phyloP scores from a whole-genome alignment of 345 rosid genomes.

The Kernera saxatilis region DNA sequence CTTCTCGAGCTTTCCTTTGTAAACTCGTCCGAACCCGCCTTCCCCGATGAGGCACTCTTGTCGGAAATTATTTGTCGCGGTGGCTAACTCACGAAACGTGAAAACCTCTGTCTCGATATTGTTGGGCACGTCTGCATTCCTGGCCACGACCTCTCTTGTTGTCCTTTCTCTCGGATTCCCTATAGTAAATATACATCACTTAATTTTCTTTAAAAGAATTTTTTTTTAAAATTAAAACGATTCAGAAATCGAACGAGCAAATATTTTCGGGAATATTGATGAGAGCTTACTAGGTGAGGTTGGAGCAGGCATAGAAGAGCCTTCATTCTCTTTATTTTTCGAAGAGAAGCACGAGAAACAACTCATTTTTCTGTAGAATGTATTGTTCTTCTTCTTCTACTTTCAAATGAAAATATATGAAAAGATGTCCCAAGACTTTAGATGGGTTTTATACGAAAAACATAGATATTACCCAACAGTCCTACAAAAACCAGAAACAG shows the following conservation, averaged over 20 bases:
- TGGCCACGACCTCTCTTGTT: neutral
- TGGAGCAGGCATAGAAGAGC: slow-evolving; percentile 21
- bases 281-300: slow-evolving; percentile 13
- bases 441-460: slow-evolving; percentile 5
- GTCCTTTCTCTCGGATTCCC: neutral
- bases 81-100: slow-evolving; percentile 78
- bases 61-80: slow-evolving; percentile 71
- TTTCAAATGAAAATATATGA: neutral
- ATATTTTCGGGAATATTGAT: too few relatives aligned
- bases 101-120: slow-evolving; percentile 55
- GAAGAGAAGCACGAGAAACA: slow-evolving; percentile 28
- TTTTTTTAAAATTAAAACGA: too few relatives aligned
- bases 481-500: neutral
- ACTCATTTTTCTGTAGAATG: slow-evolving; percentile 1
- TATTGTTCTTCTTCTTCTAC: neutral
- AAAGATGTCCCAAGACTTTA: neutral
- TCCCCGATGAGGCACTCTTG: slow-evolving; percentile 75
- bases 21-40: slow-evolving; percentile 92
- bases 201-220: too few relatives aligned
- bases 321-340: neutral
- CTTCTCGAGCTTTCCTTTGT: slow-evolving; percentile 65
- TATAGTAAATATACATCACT: neutral
- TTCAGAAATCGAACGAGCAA: too few relatives aligned
- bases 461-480: neutral
- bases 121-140: slow-evolving; percentile 14